Evolutionary conservation across 257 asterid species (phyloP).

Genomic region (Voacanga thouarsii): DNA sequence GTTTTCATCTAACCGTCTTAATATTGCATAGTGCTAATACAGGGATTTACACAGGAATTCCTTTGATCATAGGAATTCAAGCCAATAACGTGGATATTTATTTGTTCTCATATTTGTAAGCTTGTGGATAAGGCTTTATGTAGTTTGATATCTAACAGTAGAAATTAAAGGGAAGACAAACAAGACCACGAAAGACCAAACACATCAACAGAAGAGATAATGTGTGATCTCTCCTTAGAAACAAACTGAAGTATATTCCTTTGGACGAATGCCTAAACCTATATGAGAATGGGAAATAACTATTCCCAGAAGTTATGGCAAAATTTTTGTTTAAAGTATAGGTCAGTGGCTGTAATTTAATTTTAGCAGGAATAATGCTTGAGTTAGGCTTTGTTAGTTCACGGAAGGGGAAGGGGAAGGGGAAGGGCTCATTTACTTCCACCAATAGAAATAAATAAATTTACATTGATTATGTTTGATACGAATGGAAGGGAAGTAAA

Average conservation of each 20-base stretch:
- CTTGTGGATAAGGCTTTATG: neutral
- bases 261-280: neutral
- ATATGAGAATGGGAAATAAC: neutral
- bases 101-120: neutral
- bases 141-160: neutral
- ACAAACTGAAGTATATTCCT: neutral
- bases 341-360: neutral
- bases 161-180: too few species aligned
- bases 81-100: neutral
- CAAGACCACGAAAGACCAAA: neutral
- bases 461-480: too few species aligned
- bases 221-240: slow-evolving; percentile 1
- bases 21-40: too few species aligned
- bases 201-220: neutral
- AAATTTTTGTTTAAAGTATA: neutral
- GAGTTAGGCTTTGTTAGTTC: too few species aligned
- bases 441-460: too few species aligned
- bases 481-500: too few species aligned
- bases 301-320: neutral
- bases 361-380: neutral
- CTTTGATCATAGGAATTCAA: neutral
- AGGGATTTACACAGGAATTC: too few species aligned
- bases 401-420: too few species aligned
- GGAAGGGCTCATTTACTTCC: too few species aligned
- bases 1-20: neutral